Conservation (phyloP, 169 alveolate genomes). For the Plasmodium gaboni region DNA sequence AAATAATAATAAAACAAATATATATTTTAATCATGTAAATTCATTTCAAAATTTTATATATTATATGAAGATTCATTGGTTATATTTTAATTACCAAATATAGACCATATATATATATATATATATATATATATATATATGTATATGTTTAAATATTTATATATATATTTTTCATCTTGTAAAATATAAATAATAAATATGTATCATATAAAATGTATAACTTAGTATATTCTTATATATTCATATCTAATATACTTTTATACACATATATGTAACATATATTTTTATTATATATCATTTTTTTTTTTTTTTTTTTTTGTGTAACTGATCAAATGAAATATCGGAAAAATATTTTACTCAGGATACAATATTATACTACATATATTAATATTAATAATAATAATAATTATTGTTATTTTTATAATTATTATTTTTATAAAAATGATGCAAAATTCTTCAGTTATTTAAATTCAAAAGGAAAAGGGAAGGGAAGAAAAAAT, state of each 20-base stretch:
- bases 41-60: slow-evolving; percentile 58
- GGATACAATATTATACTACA: neutral
- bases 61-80: slow-evolving; percentile 66
- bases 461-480: no score
- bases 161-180: no score
- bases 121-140: no score
- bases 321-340: slow-evolving; percentile 29
- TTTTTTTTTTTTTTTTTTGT: neutral
- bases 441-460: neutral
- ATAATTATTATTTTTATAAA: neutral
- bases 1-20: slow-evolving; percentile 64
- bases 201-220: no score
- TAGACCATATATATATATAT: slow-evolving; percentile 1
- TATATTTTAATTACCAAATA: slow-evolving; percentile 45
- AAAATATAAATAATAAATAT: no score
- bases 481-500: neutral
- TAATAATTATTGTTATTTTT: neutral
- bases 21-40: slow-evolving; percentile 36
- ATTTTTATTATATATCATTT: slow-evolving; percentile 1
- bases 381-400: no score
- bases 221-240: no score
- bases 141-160: no score
- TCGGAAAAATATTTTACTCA: slow-evolving; percentile 11
- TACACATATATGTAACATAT: no score
- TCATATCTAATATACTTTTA: slow-evolving; percentile 5